Base-by-base conservation (phyloP, 768 basidiomycete genomes). In the Lactifluus piperatus region DNA sequence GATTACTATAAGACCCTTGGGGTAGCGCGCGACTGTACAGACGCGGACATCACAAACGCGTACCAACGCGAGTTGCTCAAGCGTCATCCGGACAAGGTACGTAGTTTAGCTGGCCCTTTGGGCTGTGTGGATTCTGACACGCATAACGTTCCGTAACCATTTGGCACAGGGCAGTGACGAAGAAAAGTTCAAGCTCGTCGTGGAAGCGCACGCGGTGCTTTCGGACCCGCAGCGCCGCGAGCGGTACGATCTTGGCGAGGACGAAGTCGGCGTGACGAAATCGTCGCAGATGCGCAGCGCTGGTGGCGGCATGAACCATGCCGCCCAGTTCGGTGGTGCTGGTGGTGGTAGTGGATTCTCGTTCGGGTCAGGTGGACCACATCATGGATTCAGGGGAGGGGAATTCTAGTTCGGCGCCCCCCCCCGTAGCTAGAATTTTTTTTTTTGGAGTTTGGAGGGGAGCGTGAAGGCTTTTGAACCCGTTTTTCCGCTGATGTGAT, bases 171-270 rank as follows among this genome's bases (percentile, higher is more conserved):
- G 94, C 27, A 94, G 94, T 27, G 91, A 93, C 69, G 94, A 95
- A 66, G 95, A 97, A 68, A 88, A 91, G 66, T 98, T 98, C 81
- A 97, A 97, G 72, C 79, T 92, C 22, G 85, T 91, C 32, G 82
- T 77, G 0, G 92, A 93, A 71, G 89, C 91, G 3, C 79, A 94
- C 62, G 80, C 82, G 8, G 86, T 94, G 4, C 82, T 94, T 2
- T 91, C 88, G 0, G 92, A 94, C 64, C 79, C 90, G 1, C 75
- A 74, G 11, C 76, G 84, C 45, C 79, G 90, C 43, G 77, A 84
- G 64, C 80, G 90, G 41, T 92, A 92, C 65, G 90, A 92, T 69
- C 67, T 82, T 69, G 90, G 90, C 36, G 89, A 89, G 62, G 90
- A 91, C 65, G 88, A 90, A 64, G 88, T 90, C 58, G 85, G 84